Evolutionary conservation across 1,284 basidiomycete genomes (phyloP).

Genomic region (Pholiota adiposa): DNA sequence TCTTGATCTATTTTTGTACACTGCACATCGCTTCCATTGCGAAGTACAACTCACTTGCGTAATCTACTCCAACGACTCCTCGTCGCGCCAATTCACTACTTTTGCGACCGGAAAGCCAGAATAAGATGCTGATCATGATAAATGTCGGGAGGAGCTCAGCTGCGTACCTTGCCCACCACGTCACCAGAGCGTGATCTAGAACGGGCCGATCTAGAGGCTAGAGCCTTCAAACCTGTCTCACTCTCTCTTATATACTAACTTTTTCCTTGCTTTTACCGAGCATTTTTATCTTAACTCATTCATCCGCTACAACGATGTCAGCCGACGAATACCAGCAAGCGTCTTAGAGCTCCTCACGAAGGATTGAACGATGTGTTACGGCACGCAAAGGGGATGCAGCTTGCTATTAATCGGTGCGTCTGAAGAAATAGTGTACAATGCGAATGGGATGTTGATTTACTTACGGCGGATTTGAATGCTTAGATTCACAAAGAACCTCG

Average conservation of each 20-base stretch:
- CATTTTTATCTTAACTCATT: too few species aligned
- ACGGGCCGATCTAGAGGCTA: neutral
- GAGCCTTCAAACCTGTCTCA: neutral
- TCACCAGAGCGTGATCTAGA: neutral
- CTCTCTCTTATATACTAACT: neutral
- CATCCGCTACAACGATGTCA: neutral
- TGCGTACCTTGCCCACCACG: too few species aligned
- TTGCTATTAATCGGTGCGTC: conserved; percentile 5
- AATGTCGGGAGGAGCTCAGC: too few species aligned
- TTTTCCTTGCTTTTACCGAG: neutral
- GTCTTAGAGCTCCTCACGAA: neutral
- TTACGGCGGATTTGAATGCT: neutral
- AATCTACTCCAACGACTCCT: neutral
- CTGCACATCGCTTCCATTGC: neutral
- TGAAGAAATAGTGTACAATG: too few species aligned
- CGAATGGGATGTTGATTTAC: too few species aligned
- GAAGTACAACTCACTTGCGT: neutral
- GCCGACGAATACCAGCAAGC: neutral
- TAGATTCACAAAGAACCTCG: neutral
- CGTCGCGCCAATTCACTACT: neutral
- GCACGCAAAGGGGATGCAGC: conserved; percentile 5
- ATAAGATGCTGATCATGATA: too few species aligned
- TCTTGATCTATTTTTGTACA: neutral
- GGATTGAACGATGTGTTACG: conserved; percentile 2
- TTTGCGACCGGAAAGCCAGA: too few species aligned